phyloP scores from a whole-genome alignment of 306 rosid genomes.

The Carpinus viminea region DNA sequence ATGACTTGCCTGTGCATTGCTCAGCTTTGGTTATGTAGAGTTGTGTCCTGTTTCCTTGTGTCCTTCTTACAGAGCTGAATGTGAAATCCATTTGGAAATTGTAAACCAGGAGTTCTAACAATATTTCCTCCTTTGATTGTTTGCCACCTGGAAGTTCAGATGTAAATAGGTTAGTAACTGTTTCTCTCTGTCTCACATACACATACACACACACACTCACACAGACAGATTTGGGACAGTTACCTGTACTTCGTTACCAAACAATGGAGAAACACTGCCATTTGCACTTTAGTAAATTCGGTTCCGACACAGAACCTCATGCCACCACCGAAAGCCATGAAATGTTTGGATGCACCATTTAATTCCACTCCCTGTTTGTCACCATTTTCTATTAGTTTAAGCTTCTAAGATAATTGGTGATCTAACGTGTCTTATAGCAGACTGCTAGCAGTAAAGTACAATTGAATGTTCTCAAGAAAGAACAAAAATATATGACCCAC shows the following conservation, averaged over 20 bases:
- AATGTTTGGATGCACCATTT: constrained; percentile 66
- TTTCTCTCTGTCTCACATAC: background rate
- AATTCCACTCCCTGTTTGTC: constrained; percentile 58
- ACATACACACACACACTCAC: background rate
- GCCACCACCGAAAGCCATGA: constrained; percentile 99
- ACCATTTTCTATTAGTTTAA: no score
- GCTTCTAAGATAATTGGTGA: no score
- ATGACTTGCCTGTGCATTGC: constrained; percentile 5
- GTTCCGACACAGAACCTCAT: constrained; percentile 99
- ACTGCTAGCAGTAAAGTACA: background rate
- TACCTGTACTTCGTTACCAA: constrained; percentile 86
- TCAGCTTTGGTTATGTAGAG: constrained; percentile 29
- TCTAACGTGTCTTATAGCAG: background rate
- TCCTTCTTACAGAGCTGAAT: constrained; percentile 54
- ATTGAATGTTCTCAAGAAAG: constrained; percentile 5
- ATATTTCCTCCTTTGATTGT: constrained; percentile 76
- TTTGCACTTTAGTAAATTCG: constrained; percentile 87
- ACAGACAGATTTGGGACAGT: background rate
- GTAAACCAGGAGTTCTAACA: constrained; percentile 69
- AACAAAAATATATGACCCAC: constrained; percentile 30
- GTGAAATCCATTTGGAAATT: constrained; percentile 79
- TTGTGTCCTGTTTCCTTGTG: constrained; percentile 24
- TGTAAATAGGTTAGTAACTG: constrained; percentile 20
- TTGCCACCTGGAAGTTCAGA: constrained; percentile 49
- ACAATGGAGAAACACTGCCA: constrained; percentile 92